These are phyloP conservation scores for Corylus heterophylla DNA, from an alignment of 306 rosid species.

Conservation along the genomic window DNA sequence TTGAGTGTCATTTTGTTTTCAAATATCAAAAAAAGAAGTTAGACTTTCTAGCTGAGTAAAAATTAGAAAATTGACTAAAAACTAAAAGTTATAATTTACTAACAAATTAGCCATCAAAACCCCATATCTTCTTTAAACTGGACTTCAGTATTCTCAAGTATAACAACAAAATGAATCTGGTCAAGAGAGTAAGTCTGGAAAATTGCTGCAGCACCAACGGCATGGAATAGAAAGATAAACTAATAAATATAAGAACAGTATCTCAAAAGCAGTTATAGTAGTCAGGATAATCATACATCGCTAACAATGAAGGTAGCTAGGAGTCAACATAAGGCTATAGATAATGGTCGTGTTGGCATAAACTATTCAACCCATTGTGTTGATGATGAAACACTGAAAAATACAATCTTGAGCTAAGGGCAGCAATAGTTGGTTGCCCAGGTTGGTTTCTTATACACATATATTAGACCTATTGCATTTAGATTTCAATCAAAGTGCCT, in stretches of 20 bases:
- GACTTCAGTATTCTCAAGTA: too few relatives aligned
- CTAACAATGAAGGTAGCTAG: neutral
- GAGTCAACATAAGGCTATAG: neutral
- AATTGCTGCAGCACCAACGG: neutral
- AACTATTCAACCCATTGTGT: neutral
- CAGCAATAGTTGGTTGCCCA: neutral
- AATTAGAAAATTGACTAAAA: too few relatives aligned
- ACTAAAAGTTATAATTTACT: too few relatives aligned
- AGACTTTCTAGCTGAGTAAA: too few relatives aligned
- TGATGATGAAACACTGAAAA: neutral
- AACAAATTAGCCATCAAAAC: too few relatives aligned
- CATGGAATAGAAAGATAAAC: neutral
- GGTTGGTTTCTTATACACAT: neutral
- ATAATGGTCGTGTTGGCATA: neutral
- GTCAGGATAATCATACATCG: neutral
- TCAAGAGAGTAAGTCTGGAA: too few relatives aligned
- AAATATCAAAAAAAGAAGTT: too few relatives aligned
- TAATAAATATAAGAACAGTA: too few relatives aligned
- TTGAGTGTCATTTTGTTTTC: too few relatives aligned
- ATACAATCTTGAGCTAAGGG: neutral
- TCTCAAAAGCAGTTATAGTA: too few relatives aligned
- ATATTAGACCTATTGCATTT: neutral
- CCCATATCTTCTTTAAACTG: too few relatives aligned
- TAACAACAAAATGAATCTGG: too few relatives aligned
- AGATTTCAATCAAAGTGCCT: neutral